Percentiles rank a stretch among this genome's conserved stretches.
Conservation (phyloP, 1,284 basidiomycete species). For the Agroathelia rolfsii region DNA sequence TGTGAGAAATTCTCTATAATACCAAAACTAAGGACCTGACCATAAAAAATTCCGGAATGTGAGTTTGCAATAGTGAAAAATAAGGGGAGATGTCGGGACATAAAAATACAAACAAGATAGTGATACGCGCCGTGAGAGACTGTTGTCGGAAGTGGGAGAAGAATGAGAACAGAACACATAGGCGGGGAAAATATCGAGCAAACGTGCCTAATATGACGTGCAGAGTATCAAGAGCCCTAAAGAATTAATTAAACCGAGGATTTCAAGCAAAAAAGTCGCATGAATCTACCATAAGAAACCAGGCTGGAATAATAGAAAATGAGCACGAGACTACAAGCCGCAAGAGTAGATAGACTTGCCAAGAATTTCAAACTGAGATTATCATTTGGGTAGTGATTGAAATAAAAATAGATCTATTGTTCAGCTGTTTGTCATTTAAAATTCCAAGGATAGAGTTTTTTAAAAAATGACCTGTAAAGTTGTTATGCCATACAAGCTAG, state of each 20-base stretch:
- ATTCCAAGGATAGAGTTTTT: no score
- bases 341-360: slow-evolving; percentile 15
- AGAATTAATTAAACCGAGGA: neutral
- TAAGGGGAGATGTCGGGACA: neutral
- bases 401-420: slow-evolving; percentile 33
- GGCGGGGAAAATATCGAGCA: neutral
- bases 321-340: neutral
- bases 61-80: slow-evolving; percentile 1
- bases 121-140: slow-evolving; percentile 31
- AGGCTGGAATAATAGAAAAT: neutral
- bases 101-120: slow-evolving; percentile 27
- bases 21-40: slow-evolving; percentile 27
- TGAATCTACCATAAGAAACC: slow-evolving; percentile 14
- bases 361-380: slow-evolving; percentile 21
- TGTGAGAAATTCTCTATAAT: no score
- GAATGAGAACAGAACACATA: neutral
- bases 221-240: slow-evolving; percentile 30
- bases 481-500: slow-evolving; percentile 31
- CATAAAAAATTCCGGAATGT: no score
- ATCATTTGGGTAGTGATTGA: slow-evolving; percentile 26
- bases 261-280: slow-evolving; percentile 13
- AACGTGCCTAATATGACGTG: slow-evolving; percentile 31
- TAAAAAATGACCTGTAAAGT: slow-evolving; percentile 29
- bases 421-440: neutral
- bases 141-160: slow-evolving; percentile 10